Evolutionary conservation across 768 basidiomycete genomes (phyloP), one percentile per base, ranked within the genome.

Genomic region (Suillus hirtellus): DNA sequence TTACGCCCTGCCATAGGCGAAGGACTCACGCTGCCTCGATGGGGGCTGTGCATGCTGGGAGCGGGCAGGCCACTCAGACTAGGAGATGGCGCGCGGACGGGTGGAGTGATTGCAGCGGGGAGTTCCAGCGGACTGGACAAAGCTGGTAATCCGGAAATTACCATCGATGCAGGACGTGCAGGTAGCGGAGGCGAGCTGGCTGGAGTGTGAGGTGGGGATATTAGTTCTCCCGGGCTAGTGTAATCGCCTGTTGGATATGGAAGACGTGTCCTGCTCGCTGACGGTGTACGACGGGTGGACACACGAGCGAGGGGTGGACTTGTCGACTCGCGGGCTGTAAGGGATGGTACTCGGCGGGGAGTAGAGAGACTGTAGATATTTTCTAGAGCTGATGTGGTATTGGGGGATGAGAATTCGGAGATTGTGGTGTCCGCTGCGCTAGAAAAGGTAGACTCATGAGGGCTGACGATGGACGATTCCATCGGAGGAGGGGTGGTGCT

Each of bases 241-340:
- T 95, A 94, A 68, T 95, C 93, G 4, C 92, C 93, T 3, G 88
- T 87, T 19, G 92, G 92, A 66, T 94, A 93, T 27, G 92, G 91
- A 17, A 93, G 78, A 42, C 90, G 84, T 1, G 79, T 79, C 15
- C 75, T 64, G 5, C 74, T 72, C 47, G 69, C 69, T 21, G 75
- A 69, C 4, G 71, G 27, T 31, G 52, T 67, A 58, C 56, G 75
- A 17, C 77, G 70, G 0, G 78, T 73, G n/a, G 79, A 78, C 0
- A 72, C 80, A 1, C 85, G 83, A 0, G 82, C 79, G 53, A 85
- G 82, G 19, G 84, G 87, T 14, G 86, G 89, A 65, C 86, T 88
- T 5, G 86, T 89, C 8, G 86, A 84, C 60, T 88, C 89, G 21
- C 81, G 79, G 0, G 82, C 86, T n/a, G 83, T 85, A 35, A 75